These are phyloP conservation scores for Stemphylium beticola DNA, from an alignment of 2,329 filamentous ascomycete genomes.

Conservation along the genomic window DNA sequence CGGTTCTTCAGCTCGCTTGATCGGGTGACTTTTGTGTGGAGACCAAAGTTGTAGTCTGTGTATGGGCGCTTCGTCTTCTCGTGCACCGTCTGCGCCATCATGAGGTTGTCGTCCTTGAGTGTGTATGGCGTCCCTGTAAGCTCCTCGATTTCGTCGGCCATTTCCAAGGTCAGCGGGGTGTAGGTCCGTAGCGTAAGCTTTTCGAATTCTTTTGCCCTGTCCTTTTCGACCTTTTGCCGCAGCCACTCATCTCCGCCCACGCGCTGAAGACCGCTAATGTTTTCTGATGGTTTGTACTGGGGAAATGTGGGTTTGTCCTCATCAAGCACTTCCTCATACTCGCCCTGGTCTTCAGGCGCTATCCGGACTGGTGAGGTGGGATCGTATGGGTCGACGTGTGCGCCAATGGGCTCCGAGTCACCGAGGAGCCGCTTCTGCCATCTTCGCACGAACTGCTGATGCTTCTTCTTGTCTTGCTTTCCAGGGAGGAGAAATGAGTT, in stretches of 20 bases:
- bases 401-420: slow-evolving; percentile 45
- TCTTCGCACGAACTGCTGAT: slow-evolving; percentile 42
- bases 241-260: slow-evolving; percentile 60
- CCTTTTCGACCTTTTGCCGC: slow-evolving; percentile 37
- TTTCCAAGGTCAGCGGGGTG: slow-evolving; percentile 37
- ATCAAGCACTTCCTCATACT: slow-evolving; percentile 42
- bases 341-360: slow-evolving; percentile 44
- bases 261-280: slow-evolving; percentile 53
- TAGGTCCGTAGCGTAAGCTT: slow-evolving; percentile 44
- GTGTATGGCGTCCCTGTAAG: slow-evolving; percentile 41
- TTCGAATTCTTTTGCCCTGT: slow-evolving; percentile 42
- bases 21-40: slow-evolving; percentile 21
- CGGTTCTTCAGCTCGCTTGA: slow-evolving; percentile 40
- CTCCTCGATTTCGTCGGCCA: slow-evolving; percentile 41
- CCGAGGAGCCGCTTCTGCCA: slow-evolving; percentile 47
- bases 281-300: slow-evolving; percentile 18
- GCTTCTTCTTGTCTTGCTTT: slow-evolving; percentile 46
- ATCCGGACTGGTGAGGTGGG: slow-evolving; percentile 45
- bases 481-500: slow-evolving; percentile 31
- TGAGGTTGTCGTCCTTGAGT: slow-evolving; percentile 35
- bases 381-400: slow-evolving; percentile 48
- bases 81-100: slow-evolving; percentile 37
- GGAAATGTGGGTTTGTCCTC: slow-evolving; percentile 21
- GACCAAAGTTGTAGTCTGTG: slow-evolving; percentile 36
- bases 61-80: slow-evolving; percentile 45